Evolutionary conservation across 495 filamentous ascomycete species (phyloP), one percentile per base, ranked within the genome.

Genomic region (Trichoderma asperelloides): DNA sequence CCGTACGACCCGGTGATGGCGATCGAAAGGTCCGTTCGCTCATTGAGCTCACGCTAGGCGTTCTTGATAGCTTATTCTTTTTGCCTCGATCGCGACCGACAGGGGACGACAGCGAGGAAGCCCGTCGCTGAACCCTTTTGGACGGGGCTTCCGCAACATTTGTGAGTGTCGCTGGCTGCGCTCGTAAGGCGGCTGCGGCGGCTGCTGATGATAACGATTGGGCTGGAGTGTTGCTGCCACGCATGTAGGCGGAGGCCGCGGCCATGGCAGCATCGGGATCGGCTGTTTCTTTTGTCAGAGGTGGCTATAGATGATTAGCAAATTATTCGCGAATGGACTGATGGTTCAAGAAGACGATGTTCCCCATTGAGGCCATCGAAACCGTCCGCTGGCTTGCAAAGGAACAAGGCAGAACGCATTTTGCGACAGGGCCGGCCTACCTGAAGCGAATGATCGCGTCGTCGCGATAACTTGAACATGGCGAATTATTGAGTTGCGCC

Each of bases 121-220:
- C 85, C 55, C 93, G 86, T 70, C 89, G 87, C 67, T 87, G 70
- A 74, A 91, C 95, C 66, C 93, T 90, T 76, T 92, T 96, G 0
- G 93, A 96, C 75, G 93, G 87, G 37, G 96, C 86, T 78, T 93
- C 85, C 71, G 86, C 91, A 47, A 96, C 88, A 23, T 84, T 82
- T 16, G 86, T 91, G 51, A 93, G 93, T 33, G 89, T 88, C 39
- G 86, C 86, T 7, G 91, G 87, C 69, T 87, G 86, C 51, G 88
- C 89, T 66, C 89, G 86, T 55, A 97, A 81, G 23, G 93, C 93
- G 23, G 93, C 87, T 11, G 91, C 91, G 2, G 93, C 93, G 9
- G 93, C 93, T 8, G 93, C 89, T 37, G 88, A 87, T 23, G 93
- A 95, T 37, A 97, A 83, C 47, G 84, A 86, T 67, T 71, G 81